Conservation (phyloP, 1,284 basidiomycete species). For the Trametes hirsuta region DNA sequence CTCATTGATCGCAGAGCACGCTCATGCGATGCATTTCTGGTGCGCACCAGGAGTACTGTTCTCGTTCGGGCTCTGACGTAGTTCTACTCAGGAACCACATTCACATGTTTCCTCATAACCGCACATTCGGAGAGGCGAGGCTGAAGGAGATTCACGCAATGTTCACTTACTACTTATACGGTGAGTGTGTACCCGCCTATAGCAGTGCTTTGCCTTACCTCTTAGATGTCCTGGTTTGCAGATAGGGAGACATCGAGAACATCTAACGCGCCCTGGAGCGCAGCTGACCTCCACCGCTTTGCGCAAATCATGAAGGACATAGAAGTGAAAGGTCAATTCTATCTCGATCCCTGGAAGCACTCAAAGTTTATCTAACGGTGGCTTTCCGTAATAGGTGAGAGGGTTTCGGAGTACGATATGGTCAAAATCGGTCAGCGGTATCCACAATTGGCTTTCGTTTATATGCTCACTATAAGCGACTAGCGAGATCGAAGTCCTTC, state of each 20-base stretch:
- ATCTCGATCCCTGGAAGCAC: background rate
- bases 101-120: constrained; percentile 25
- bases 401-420: background rate
- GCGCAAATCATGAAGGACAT: constrained; percentile 9
- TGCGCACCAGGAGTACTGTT: background rate
- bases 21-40: constrained; percentile 3
- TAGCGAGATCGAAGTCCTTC: constrained; percentile 5
- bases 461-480: background rate
- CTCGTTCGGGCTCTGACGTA: background rate
- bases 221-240: background rate
- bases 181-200: constrained; percentile 1
- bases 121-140: background rate
- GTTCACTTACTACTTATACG: constrained; percentile 11
- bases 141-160: constrained; percentile 1
- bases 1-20: background rate
- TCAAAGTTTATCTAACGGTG: too few relatives aligned
- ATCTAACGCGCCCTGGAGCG: constrained; percentile 21
- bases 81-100: constrained; percentile 18
- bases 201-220: too few relatives aligned
- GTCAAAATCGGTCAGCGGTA: background rate
- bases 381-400: background rate
- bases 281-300: constrained; percentile 12
- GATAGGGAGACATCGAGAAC: constrained; percentile 26
- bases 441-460: too few relatives aligned
- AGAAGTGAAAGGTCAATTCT: constrained; percentile 1